Evolutionary conservation across 441 rosid species (phyloP).

Genomic region (Syzygium malaccense): DNA sequence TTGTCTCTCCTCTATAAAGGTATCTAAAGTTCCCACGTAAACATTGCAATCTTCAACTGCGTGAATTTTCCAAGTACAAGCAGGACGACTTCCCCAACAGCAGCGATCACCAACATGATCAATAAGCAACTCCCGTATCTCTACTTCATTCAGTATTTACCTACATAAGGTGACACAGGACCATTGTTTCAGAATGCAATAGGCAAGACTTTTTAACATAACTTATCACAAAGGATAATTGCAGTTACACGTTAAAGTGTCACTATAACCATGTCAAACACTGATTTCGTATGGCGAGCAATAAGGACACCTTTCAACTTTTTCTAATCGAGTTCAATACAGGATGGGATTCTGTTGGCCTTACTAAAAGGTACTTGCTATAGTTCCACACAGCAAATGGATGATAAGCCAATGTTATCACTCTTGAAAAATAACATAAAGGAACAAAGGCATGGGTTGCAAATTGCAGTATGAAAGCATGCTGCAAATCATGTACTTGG

Average conservation of each 20-base stretch:
- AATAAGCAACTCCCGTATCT: constrained; percentile 84
- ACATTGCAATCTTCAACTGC: constrained; percentile 92
- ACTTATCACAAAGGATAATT: background rate
- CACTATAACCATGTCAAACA: background rate
- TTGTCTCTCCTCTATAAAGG: constrained; percentile 89
- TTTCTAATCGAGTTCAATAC: background rate
- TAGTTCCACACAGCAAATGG: background rate
- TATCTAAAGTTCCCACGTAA: constrained; percentile 87
- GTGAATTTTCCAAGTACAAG: constrained; percentile 90
- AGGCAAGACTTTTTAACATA: background rate
- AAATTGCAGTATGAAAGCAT: background rate
- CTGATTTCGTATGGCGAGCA: background rate
- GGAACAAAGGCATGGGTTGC: background rate
- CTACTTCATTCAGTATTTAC: constrained; percentile 81
- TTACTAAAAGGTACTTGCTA: background rate
- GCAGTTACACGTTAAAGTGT: background rate
- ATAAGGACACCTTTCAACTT: background rate
- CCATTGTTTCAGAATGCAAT: background rate
- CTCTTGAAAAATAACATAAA: background rate
- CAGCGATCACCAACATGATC: constrained; percentile 93
- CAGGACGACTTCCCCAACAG: constrained; percentile 98
- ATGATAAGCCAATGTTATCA: background rate
- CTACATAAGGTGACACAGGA: constrained; percentile 15
- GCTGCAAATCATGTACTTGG: background rate
- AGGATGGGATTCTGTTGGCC: background rate